Evolutionary conservation across 192 early-diverging fungal species (phyloP).

Genomic region (Rhizoclosmatium globosum): DNA sequence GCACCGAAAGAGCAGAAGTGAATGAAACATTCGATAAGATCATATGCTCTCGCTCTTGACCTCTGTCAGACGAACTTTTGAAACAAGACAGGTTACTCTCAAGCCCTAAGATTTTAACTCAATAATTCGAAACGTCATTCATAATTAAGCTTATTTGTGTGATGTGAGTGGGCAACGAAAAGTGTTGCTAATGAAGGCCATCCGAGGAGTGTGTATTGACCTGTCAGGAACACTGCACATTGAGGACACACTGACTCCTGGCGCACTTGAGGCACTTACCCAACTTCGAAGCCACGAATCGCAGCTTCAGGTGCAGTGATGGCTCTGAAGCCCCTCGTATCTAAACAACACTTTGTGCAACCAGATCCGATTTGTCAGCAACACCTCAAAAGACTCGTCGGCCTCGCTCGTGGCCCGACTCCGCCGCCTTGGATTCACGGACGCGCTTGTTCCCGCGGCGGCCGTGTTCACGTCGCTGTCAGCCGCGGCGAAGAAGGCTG

Average conservation of each 20-base stretch:
- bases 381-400: slow-evolving; percentile 83
- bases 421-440: slow-evolving; percentile 68
- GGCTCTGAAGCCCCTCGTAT: not conserved
- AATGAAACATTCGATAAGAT: too few relatives aligned
- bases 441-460: slow-evolving; percentile 45
- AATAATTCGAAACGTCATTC: too few relatives aligned
- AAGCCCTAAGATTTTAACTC: too few relatives aligned
- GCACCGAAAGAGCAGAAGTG: too few relatives aligned
- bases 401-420: slow-evolving; percentile 66
- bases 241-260: slow-evolving; percentile 68
- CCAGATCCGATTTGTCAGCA: slow-evolving; percentile 80
- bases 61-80: too few relatives aligned
- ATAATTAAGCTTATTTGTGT: too few relatives aligned
- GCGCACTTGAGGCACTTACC: slow-evolving; percentile 70
- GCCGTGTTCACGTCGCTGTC: slow-evolving; percentile 85
- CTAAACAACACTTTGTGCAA: not conserved
- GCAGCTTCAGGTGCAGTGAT: not conserved
- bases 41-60: too few relatives aligned
- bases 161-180: too few relatives aligned
- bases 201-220: slow-evolving; percentile 74
- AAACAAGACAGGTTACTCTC: too few relatives aligned
- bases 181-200: not conserved
- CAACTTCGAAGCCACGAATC: slow-evolving; percentile 56
- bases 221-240: slow-evolving; percentile 84
- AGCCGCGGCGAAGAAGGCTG: slow-evolving; percentile 75